phyloP scores from a whole-genome alignment of 805 yeast genomes.

The Yarrowia divulgata region DNA sequence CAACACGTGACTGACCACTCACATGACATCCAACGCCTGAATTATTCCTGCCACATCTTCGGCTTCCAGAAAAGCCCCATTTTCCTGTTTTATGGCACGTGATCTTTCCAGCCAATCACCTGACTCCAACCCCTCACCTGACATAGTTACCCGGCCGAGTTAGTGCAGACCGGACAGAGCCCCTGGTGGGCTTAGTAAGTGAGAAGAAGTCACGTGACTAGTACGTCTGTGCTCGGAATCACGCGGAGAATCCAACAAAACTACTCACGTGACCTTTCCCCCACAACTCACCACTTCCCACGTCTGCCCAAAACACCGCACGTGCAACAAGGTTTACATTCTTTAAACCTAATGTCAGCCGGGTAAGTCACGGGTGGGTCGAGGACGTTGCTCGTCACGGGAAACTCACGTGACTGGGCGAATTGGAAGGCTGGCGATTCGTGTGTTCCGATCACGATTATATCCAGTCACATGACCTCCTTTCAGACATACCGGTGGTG shows the following conservation, averaged over 20 bases:
- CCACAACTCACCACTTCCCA: too few relatives aligned
- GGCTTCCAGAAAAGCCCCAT: too few relatives aligned
- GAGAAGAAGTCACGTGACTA: background rate
- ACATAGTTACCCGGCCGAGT: constrained; percentile 23
- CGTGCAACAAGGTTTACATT: constrained; percentile 12
- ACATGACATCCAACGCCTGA: too few relatives aligned
- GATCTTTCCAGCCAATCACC: constrained; percentile 25
- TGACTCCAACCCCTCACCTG: constrained; percentile 33
- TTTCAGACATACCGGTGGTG: background rate
- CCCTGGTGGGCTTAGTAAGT: too few relatives aligned
- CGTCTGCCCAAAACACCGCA: background rate
- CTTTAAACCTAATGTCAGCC: background rate
- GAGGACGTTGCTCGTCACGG: background rate
- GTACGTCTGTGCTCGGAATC: background rate
- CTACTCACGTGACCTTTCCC: background rate
- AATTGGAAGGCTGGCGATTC: too few relatives aligned
- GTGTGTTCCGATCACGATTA: too few relatives aligned
- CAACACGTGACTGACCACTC: background rate
- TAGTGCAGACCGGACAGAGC: too few relatives aligned
- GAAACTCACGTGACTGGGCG: background rate
- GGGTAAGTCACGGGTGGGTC: constrained; percentile 29
- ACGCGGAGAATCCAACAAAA: rapidly evolving
- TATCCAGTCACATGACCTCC: constrained; percentile 3
- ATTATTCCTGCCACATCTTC: too few relatives aligned
- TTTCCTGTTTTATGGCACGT: background rate